These are phyloP conservation scores for Vinca minor DNA, from an alignment of 257 asterid species.

Conservation along the genomic window DNA sequence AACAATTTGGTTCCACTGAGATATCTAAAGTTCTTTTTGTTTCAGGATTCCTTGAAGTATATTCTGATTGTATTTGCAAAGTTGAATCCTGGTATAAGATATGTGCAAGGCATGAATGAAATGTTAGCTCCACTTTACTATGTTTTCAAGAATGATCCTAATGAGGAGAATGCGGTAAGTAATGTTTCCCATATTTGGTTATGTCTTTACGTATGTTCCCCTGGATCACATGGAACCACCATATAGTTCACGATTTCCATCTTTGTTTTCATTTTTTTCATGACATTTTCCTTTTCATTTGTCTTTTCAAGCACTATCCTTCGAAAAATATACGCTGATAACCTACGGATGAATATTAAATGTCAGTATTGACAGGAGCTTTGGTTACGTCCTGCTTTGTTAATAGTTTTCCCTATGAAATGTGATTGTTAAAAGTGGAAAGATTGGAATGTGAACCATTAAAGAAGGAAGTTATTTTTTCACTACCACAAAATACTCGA, in stretches of 20 bases:
- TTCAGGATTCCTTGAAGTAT: conserved; percentile 68
- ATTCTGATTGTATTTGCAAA: conserved; percentile 78
- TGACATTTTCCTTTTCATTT: neutral
- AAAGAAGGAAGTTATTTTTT: too few relatives aligned
- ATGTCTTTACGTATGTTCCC: neutral
- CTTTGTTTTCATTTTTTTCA: neutral
- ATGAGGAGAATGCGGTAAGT: conserved; percentile 65
- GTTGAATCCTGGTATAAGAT: conserved; percentile 95
- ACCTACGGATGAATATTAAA: neutral
- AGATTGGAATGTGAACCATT: neutral
- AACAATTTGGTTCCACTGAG: conserved; percentile 1
- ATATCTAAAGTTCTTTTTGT: conserved; percentile 9
- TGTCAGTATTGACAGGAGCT: neutral
- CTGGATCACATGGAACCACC: neutral
- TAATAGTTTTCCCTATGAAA: neutral
- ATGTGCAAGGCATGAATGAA: conserved; percentile 99
- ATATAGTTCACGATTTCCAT: neutral
- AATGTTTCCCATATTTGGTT: conserved; percentile 9
- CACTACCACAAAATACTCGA: too few relatives aligned
- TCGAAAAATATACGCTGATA: neutral
- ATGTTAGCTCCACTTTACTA: conserved; percentile 76
- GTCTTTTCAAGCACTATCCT: neutral
- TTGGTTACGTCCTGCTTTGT: neutral
- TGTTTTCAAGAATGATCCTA: conserved; percentile 71
- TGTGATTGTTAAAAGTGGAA: too few relatives aligned